phyloP scores from a whole-genome alignment of 1,139 yeast species.

The Candida sp. region DNA sequence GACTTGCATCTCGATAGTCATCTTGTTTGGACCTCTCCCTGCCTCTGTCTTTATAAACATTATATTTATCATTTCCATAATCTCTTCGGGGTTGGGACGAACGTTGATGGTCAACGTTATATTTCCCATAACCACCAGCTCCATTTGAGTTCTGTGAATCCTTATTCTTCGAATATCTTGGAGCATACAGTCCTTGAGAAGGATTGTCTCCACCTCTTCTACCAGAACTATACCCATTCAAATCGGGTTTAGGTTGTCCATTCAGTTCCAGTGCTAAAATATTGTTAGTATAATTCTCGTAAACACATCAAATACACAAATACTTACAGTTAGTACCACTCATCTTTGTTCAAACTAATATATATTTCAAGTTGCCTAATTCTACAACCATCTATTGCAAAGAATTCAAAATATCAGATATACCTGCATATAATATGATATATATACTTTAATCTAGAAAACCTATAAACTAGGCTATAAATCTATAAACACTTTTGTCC shows the following conservation, averaged over 20 bases:
- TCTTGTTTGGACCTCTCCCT: slow-evolving; percentile 7
- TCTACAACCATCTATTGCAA: background rate
- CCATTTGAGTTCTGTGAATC: background rate
- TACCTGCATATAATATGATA: too few species aligned
- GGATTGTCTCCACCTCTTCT: slow-evolving; percentile 1
- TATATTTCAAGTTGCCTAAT: background rate
- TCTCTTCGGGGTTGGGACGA: background rate
- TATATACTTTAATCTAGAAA: too few species aligned
- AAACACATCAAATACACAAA: background rate
- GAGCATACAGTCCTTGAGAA: background rate
- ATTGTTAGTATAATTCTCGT: background rate
- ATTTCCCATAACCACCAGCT: slow-evolving; percentile 1
- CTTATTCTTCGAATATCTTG: slow-evolving; percentile 1
- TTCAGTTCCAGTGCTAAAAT: background rate
- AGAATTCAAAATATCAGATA: too few species aligned
- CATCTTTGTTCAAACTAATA: background rate
- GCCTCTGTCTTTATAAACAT: slow-evolving; percentile 11
- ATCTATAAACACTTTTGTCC: too few species aligned
- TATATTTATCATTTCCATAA: slow-evolving; percentile 1
- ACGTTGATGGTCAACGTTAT: background rate
- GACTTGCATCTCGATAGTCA: background rate
- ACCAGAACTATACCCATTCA: slow-evolving; percentile 3
- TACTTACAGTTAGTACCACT: slow-evolving; percentile 1
- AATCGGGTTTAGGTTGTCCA: background rate
- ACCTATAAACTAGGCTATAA: too few species aligned